These are phyloP conservation scores for Hydnum rufescens DNA, from an alignment of 768 basidiomycete genomes.

Conservation along the genomic window DNA sequence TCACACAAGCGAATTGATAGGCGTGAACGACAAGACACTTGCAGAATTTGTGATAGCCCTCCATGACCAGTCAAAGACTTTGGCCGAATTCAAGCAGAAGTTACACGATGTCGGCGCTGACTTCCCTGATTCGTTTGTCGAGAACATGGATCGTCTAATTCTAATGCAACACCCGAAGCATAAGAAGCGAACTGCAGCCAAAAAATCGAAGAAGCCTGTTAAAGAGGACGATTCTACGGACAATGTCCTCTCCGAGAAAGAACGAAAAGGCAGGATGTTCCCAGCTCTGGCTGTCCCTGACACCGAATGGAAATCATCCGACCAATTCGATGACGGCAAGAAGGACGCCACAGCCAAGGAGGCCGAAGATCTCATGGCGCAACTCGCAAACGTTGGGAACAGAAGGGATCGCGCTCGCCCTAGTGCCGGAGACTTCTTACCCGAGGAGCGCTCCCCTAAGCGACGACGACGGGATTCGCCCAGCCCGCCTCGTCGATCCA, in stretches of 20 bases:
- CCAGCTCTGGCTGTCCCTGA: slow-evolving; percentile 78
- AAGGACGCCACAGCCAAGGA: slow-evolving; percentile 31
- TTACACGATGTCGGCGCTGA: slow-evolving; percentile 58
- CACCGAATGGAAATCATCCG: slow-evolving; percentile 37
- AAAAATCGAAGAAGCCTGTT: slow-evolving; percentile 15
- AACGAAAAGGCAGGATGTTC: slow-evolving; percentile 69
- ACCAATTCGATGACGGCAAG: slow-evolving; percentile 14
- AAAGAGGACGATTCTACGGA: slow-evolving; percentile 16
- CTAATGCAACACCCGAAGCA: slow-evolving; percentile 90
- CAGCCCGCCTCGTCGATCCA: slow-evolving; percentile 23
- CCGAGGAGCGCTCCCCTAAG: slow-evolving; percentile 31
- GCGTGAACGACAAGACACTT: slow-evolving; percentile 73
- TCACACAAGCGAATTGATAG: slow-evolving; percentile 13
- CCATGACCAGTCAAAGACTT: slow-evolving; percentile 64
- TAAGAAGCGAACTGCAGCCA: slow-evolving; percentile 41
- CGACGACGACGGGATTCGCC: slow-evolving; percentile 37
- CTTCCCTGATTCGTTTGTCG: slow-evolving; percentile 78
- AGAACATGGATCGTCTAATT: slow-evolving; percentile 87
- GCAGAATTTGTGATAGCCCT: slow-evolving; percentile 89
- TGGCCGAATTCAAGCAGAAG: slow-evolving; percentile 63
- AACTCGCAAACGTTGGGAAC: slow-evolving; percentile 48
- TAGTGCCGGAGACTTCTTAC: slow-evolving; percentile 19
- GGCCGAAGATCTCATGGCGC: slow-evolving; percentile 74
- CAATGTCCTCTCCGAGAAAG: slow-evolving; percentile 34
- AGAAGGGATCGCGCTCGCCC: slow-evolving; percentile 28